Base-by-base conservation (phyloP, 306 rosid genomes). In the Cicer cuneatum region DNA sequence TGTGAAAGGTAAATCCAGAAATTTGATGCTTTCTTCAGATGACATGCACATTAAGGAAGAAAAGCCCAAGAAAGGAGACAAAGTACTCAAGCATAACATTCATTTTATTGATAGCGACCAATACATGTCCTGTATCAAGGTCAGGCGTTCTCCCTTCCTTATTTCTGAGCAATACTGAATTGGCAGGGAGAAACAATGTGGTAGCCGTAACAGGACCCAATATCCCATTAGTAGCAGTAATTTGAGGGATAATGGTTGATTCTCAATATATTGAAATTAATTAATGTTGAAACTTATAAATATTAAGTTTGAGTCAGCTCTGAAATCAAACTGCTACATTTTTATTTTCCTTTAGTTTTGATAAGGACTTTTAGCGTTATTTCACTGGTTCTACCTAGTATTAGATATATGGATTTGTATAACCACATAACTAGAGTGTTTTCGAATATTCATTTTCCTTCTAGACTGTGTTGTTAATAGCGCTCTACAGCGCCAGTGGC, bases 71-170 rank as follows among this genome's bases (percentile, higher is more conserved):
- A 86, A 73, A 77, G 96, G 86, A 77, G 96, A 88, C 78, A 87
- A 83, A 80, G 72, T 71, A 45, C 85, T 54, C 24, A 82, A 82
- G 76, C 89, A 66, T 29, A 83, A 79, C 77, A 80, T 71, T 51
- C 83, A 71, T 75, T 80, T 83, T 57, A 88, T 77, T 16, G 95
- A 92, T 49, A 88, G 95, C 71, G 86, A 89, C 76, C 87, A 85
- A 75, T 94, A 94, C 73, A 94, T 94, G 97, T 94, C 99, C 71
- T 94, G 87, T 86, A 83, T 92, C 86, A 94, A 92, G 99, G 97
- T 94, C 74, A 49, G 87, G 73, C 84, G 51, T 49, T 77, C 48
- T 54, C 71, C 39, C 76, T 75, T 53, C 15, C 5, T 59, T 56
- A 2, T 41, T 69, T 35, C 18, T 40, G 68, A 56, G 38, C 18